These are phyloP conservation scores for Hymenoscyphus scutula DNA, from an alignment of 2,329 filamentous ascomycete genomes.

Conservation along the genomic window DNA sequence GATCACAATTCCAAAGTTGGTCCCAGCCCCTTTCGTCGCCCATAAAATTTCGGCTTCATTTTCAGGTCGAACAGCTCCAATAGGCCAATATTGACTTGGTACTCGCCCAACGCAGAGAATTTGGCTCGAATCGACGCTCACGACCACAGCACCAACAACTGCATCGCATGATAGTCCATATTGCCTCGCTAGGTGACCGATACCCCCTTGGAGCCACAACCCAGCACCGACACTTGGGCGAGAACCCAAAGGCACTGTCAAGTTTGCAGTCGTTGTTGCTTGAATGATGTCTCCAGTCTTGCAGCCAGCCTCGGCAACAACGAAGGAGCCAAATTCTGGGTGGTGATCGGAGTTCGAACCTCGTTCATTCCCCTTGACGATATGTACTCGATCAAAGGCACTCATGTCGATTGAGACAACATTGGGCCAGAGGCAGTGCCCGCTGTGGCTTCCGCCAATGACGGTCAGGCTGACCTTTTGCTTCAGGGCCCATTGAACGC, in stretches of 20 bases:
- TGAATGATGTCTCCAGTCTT: constrained; percentile 53
- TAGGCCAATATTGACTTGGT: constrained; percentile 19
- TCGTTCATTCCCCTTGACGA: constrained; percentile 36
- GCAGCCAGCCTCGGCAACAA: constrained; percentile 55
- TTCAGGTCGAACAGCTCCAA: constrained; percentile 21
- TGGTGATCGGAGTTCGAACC: background rate
- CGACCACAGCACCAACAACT: constrained; percentile 58
- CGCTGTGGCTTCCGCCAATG: constrained; percentile 58
- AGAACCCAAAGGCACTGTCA: constrained; percentile 58
- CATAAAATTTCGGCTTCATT: constrained; percentile 27
- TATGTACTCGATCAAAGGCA: constrained; percentile 50
- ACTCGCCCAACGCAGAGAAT: constrained; percentile 50
- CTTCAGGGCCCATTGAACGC: constrained; percentile 55
- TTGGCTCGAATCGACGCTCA: constrained; percentile 48
- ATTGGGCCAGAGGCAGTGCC: constrained; percentile 53
- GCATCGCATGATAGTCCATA: constrained; percentile 58
- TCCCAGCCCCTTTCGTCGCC: constrained; percentile 29
- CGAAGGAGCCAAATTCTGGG: constrained; percentile 35
- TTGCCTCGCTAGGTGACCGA: constrained; percentile 42
- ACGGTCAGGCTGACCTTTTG: constrained; percentile 47
- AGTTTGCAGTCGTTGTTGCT: constrained; percentile 40
- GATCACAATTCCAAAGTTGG: constrained; percentile 28
- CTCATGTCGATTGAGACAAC: constrained; percentile 58
- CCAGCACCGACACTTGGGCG: constrained; percentile 64
- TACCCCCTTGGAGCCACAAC: constrained; percentile 63